Base-by-base conservation (phyloP, 805 yeast genomes). In the Dipodascopsis tothii region DNA sequence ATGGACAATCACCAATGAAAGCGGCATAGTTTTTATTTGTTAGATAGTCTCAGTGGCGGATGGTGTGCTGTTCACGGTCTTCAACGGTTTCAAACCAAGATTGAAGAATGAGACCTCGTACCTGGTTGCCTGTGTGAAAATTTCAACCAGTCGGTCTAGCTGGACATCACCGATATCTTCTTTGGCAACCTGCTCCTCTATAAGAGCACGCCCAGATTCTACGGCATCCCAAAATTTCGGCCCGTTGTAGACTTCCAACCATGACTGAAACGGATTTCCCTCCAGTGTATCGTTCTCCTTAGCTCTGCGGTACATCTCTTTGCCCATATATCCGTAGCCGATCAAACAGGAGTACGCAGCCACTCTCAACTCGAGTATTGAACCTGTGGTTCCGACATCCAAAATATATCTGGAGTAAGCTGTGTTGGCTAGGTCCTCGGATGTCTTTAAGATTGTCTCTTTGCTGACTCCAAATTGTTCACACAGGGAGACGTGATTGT, bases 291-390 rank as follows among this genome's bases (percentile, higher is more conserved):
- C 14, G 36, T 18, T 33, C 18, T 33, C 36, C 11, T 7, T 14
- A 18, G 36, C 36, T 33, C 9, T 11, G 20, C 14, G 36, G 21
- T 33, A 33, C 36, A 33, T 33, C 7, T 7, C 14, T 33, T 14
- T 9, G 11, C 36, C 36, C 36, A 33, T 33, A 33, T 33, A 33
- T 7, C 36, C 36, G 21, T 33, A 33, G 11, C 36, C 36, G n/a
- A 33, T 33, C 7, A 33, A 14, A 16, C 36, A 33, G n/a, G 36
- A 33, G 22, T 33, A 33, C 18, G 36, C 36, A 33, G 36, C 36
- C 9, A 33, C 18, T 33, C 22, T 9, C 11, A 33, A 14, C 36
- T 33, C 36, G 18, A 33, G 21, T 33, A 33, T 7, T 11, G 36
- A 33, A 11, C 36, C 36, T 7, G 36, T 16, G 11, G 36, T 9